Conservation (phyloP, 768 basidiomycete species). For the Strobilomyces echinocephalus region DNA sequence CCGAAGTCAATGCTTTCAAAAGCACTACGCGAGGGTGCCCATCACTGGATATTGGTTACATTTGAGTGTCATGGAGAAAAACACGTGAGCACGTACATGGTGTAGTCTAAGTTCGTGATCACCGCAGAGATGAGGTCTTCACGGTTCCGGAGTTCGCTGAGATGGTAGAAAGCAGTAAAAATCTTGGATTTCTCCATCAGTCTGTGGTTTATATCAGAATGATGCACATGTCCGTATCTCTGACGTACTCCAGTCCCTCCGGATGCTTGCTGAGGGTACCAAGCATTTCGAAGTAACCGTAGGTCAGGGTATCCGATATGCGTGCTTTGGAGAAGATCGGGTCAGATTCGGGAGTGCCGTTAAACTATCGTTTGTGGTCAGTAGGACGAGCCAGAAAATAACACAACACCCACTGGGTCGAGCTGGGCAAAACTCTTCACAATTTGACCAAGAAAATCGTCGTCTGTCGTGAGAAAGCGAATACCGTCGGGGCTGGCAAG, state of each 20-base stretch:
- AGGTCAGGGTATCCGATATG: constrained; percentile 76
- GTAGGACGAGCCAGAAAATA: not conserved
- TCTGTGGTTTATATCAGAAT: constrained; percentile 36
- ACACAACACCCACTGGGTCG: constrained; percentile 64
- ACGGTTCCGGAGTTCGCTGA: constrained; percentile 84
- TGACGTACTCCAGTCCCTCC: constrained; percentile 82
- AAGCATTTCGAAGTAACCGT: constrained; percentile 94
- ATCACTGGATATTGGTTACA: constrained; percentile 51
- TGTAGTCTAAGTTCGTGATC: constrained; percentile 89
- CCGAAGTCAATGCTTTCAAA: constrained; percentile 92
- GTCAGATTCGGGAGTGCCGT: constrained; percentile 66
- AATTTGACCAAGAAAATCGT: constrained; percentile 80
- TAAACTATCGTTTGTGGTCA: constrained; percentile 46
- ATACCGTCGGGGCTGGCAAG: constrained; percentile 80
- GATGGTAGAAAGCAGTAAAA: constrained; percentile 93
- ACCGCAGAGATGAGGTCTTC: constrained; percentile 91
- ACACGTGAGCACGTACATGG: constrained; percentile 51
- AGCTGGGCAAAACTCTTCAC: constrained; percentile 85
- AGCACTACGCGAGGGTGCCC: constrained; percentile 91
- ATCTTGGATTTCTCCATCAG: constrained; percentile 87
- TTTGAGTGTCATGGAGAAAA: constrained; percentile 2
- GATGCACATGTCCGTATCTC: not conserved
- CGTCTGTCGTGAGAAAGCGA: constrained; percentile 75
- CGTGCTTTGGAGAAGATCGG: constrained; percentile 82
- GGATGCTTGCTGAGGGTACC: constrained; percentile 83